These are phyloP conservation scores for Fusarium sp. DNA, from an alignment of 2,329 filamentous ascomycete genomes.

Conservation along the genomic window DNA sequence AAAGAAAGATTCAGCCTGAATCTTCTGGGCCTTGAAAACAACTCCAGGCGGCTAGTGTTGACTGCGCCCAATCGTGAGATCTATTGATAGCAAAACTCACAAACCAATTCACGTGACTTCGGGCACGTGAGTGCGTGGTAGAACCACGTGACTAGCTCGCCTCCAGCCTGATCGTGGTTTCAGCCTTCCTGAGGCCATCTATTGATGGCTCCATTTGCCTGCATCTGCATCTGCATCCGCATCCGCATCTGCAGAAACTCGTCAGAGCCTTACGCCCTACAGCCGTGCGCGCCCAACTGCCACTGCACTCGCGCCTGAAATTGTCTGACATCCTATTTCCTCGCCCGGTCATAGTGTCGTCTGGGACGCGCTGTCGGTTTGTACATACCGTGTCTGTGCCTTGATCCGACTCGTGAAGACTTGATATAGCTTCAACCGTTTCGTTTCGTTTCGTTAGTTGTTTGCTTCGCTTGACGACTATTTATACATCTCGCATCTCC, in stretches of 20 bases:
- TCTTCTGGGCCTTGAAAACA: slow-evolving; percentile 25
- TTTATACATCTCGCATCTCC: slow-evolving; percentile 15
- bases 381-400: slow-evolving; percentile 41
- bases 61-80: background rate
- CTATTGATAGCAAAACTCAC: fast-evolving
- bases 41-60: background rate
- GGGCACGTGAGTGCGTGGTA: background rate
- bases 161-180: slow-evolving; percentile 34
- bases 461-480: slow-evolving; percentile 26
- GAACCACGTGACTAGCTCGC: slow-evolving; percentile 36
- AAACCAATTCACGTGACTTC: background rate
- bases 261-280: slow-evolving; percentile 44
- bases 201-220: slow-evolving; percentile 41
- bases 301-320: slow-evolving; percentile 41
- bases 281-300: slow-evolving; percentile 46
- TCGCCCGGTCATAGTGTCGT: slow-evolving; percentile 38
- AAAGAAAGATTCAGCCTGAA: background rate
- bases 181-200: slow-evolving; percentile 43
- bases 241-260: slow-evolving; percentile 37
- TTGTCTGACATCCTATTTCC: slow-evolving; percentile 32
- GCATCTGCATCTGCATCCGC: slow-evolving; percentile 36
- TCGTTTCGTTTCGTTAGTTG: slow-evolving; percentile 32
- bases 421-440: slow-evolving; percentile 38
- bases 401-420: slow-evolving; percentile 41
- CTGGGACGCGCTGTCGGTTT: slow-evolving; percentile 39